These are phyloP conservation scores for Quercus phellos DNA, from an alignment of 331 rosid species.

Conservation along the genomic window DNA sequence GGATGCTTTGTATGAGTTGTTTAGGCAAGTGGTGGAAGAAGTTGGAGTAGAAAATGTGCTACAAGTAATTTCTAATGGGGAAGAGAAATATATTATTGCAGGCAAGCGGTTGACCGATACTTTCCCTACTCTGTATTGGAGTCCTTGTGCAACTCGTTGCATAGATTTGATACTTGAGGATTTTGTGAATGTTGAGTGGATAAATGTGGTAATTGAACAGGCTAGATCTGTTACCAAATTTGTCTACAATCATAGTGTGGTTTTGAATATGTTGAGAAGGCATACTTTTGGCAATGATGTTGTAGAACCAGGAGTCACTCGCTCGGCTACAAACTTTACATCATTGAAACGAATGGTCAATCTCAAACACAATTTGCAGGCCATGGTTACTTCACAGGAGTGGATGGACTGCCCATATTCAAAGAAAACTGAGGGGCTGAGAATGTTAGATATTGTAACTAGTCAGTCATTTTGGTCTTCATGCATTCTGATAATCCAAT, in stretches of 20 bases:
- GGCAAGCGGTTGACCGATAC: slow-evolving; percentile 63
- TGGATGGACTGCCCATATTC: slow-evolving; percentile 79
- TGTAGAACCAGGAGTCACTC: slow-evolving; percentile 61
- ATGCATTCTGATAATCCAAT: slow-evolving; percentile 50
- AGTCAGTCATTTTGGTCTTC: slow-evolving; percentile 85
- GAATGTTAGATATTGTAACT: slow-evolving; percentile 65
- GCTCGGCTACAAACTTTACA: slow-evolving; percentile 54
- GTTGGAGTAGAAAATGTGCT: slow-evolving; percentile 70
- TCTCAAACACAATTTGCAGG: slow-evolving; percentile 72
- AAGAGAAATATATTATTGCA: slow-evolving; percentile 55
- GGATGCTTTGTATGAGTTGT: slow-evolving; percentile 45
- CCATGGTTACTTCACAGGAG: slow-evolving; percentile 83
- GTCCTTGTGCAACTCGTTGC: slow-evolving; percentile 62
- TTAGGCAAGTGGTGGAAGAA: slow-evolving; percentile 71
- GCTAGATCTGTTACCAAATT: slow-evolving; percentile 73
- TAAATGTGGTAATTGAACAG: slow-evolving; percentile 56
- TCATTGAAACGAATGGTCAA: slow-evolving; percentile 73
- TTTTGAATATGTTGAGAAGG: slow-evolving; percentile 75
- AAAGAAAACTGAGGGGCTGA: slow-evolving; percentile 76
- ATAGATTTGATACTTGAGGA: slow-evolving; percentile 68
- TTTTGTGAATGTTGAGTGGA: slow-evolving; percentile 72
- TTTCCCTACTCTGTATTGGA: slow-evolving; percentile 74
- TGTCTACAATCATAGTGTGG: slow-evolving; percentile 64
- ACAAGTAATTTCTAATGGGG: slow-evolving; percentile 67
- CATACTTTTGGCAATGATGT: slow-evolving; percentile 70